Conservation (phyloP, 1,139 yeast genomes). For the Taphrina deformans region DNA sequence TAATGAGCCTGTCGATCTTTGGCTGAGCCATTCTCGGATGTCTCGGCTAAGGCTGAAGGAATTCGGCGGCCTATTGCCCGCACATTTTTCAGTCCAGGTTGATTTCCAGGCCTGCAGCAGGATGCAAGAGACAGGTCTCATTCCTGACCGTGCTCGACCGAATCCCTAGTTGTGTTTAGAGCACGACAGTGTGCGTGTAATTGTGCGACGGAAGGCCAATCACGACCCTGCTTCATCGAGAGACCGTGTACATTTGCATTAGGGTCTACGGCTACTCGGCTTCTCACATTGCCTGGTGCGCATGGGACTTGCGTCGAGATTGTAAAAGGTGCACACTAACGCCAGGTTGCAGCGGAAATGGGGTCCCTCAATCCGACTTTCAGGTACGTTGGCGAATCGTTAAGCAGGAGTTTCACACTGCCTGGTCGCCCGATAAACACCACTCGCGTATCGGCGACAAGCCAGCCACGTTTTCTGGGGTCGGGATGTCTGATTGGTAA, state of each 20-base stretch:
- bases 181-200: too few relatives aligned
- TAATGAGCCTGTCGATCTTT: background rate
- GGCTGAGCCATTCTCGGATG: background rate
- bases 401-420: background rate
- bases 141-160: too few relatives aligned
- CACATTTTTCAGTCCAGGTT: too few relatives aligned
- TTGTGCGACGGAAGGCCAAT: too few relatives aligned
- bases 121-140: too few relatives aligned
- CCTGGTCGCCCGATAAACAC: background rate
- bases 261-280: background rate
- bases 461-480: slow-evolving; percentile 11
- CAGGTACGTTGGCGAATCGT: background rate
- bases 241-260: too few relatives aligned
- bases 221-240: too few relatives aligned
- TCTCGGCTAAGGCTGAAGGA: slow-evolving; percentile 1
- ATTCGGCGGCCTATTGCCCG: too few relatives aligned
- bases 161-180: too few relatives aligned
- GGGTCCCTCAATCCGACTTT: background rate
- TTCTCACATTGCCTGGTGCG: background rate
- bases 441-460: background rate
- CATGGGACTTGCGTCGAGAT: background rate
- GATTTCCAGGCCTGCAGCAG: too few relatives aligned
- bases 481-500: too few relatives aligned
- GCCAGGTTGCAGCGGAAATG: slow-evolving; percentile 3
- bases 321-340: background rate